Evolutionary conservation across 257 asterid species (phyloP), one percentile per base, ranked within the genome.

Genomic region (Solanum tarijense): DNA sequence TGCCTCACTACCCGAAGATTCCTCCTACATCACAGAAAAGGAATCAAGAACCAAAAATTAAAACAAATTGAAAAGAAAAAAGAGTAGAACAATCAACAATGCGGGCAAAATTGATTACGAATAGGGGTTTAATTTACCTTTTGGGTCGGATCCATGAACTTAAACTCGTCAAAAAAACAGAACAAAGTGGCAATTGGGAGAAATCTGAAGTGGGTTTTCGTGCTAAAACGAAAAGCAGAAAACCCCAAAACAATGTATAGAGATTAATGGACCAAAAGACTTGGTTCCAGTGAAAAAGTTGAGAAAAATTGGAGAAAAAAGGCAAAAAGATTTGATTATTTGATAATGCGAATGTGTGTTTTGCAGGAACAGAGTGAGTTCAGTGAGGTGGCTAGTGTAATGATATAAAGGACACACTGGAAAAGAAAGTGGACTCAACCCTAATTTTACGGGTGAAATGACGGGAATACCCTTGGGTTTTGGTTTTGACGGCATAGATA

Each of bases 391-490:
- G 85, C 85, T 46, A n/a, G 12, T 81, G 85, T 48, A 81, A 46
- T 81, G 68, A 46, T 81, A 81, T 48, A 81, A 43, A 79, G 85
- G 85, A 79, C 85, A 46, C 18, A 43, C 4, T 2, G 10, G 38
- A 9, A 79, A 43, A 27, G 74, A 34, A 58, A 55, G 34, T 34
- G 66, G 55, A 52, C 52, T 46, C 86, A 91, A 88, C 92, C 94
- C 93, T 91, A 91, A 89, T 74, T 39, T 34, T 48, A 14, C 7
- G 9, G 34, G 81, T 13, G 87, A 88, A 94, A 91, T 90, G 93
- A 94, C 96, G 23, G 20, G 83, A 90, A 90, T 83, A 89, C 93
- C 87, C 89, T 88, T 86, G 74, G 48, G 7, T 81, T 90, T 41
- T 20, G 62, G 65, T 75, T 75, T 89, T 87, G 89, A 85, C 87